Evolutionary conservation across 108 stramenopile genomes (phyloP).

Genomic region (Schizochytrium sp.): DNA sequence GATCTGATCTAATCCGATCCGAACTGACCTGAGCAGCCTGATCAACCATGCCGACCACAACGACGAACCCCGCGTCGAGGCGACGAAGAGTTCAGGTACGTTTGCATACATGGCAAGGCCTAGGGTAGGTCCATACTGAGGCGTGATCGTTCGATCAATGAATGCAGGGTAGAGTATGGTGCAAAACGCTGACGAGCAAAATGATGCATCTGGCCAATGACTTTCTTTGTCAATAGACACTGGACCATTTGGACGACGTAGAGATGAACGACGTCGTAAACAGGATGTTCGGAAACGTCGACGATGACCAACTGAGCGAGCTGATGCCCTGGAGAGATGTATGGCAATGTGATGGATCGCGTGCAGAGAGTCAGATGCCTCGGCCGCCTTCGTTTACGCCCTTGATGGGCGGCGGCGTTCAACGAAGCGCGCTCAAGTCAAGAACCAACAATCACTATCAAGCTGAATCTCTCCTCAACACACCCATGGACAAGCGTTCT

Average conservation of each 20-base stretch:
- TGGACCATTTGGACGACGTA: neutral
- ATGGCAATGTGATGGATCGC: neutral
- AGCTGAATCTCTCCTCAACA: neutral
- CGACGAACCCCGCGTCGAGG: too few species aligned
- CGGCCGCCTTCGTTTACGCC: neutral
- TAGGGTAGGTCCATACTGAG: too few species aligned
- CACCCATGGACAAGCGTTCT: neutral
- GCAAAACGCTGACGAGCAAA: too few species aligned
- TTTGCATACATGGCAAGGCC: too few species aligned
- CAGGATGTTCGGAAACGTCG: neutral
- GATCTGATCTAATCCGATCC: too few species aligned
- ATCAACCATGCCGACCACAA: too few species aligned
- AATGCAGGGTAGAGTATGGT: too few species aligned
- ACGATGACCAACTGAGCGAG: neutral
- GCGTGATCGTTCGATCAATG: too few species aligned
- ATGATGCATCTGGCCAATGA: too few species aligned
- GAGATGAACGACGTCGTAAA: neutral
- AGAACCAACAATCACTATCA: neutral
- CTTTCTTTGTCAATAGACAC: neutral
- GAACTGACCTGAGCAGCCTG: too few species aligned
- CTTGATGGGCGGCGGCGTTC: neutral
- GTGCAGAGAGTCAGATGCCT: neutral
- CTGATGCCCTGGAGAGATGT: neutral
- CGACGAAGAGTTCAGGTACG: too few species aligned
- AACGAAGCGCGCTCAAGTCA: neutral